Evolutionary conservation across 352 stramenopile genomes (phyloP), one percentile per base, ranked within the genome.

Genomic region (Plasmopara halstedii): DNA sequence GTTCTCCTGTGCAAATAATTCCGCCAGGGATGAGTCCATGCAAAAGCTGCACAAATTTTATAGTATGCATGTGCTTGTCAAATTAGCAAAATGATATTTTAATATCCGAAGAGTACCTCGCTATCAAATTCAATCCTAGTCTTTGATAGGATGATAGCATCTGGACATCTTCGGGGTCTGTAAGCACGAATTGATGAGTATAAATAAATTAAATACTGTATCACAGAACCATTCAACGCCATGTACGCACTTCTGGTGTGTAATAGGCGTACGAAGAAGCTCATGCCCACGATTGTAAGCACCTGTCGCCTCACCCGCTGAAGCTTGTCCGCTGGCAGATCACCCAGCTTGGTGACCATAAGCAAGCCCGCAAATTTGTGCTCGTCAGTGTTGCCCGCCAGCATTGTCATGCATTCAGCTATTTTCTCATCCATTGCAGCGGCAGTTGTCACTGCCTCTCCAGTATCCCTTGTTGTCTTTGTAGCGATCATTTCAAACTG

Each of bases 321-420:
- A 37, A 83, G 55, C 17, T 55, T 70, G 25, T 68, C 57, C 32
- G 41, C 41, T 15, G 69, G 50, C 17, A 89, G 47, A 6, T 73
- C 52, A 17, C 50, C 50, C 31, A 91, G 73, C 54, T 91, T 94
- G 18, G 82, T 86, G 67, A 90, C 55, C 82, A 94, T 94, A 27
- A 91, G 67, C 62, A 94, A 52, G 1, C 82, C 82, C 1, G 82
- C 82, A 44, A 94, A 90, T 55, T 91, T 91, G 71, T 94, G 78
- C 60, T 94, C 82, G 38, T 94, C 79, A 6, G 71, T 82, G 19
- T 67, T 64, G 0, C 82, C 82, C 35, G 62, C 54, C 27, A 94
- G 62, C 58, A 90, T 82, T 15, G 54, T 62, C 58, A 94, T 58
- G 37, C 82, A 94, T 25, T 88, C 68, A 43, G 53, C 53, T 19